Evolutionary conservation across 805 yeast genomes (phyloP), one percentile per base, ranked within the genome.

Genomic region (Saturnispora bothae): DNA sequence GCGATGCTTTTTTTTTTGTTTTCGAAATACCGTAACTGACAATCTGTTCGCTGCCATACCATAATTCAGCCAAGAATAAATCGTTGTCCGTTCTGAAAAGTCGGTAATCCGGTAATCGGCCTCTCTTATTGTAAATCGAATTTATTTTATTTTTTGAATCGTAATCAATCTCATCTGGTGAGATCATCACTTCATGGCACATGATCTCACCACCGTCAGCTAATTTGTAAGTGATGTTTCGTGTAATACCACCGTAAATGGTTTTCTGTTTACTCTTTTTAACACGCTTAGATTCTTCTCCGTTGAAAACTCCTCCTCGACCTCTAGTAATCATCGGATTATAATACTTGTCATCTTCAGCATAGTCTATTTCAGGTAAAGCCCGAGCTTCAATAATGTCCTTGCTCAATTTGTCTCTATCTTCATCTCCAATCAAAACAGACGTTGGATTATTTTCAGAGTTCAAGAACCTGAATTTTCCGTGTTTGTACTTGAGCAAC

Each of bases 111-210:
- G 48, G 44, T 1, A 12, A 19, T 1, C 33, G 34, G 4, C 48
- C 46, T 16, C 42, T 33, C 18, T 37, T 41, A 3, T 36, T 17
- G 33, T 37, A 46, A 2, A 41, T 13, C 0, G 40, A 42, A 30
- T 47, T 46, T n/a, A 47, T 38, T 3, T 33, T 38, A 20, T 46
- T 43, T 30, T 43, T 46, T 4, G 48, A 39, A 27, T 43, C 35
- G 42, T 35, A 41, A 9, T 46, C 43, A 5, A 47, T 7, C 4
- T 31, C 20, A 5, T 27, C 38, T 31, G 39, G 36, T 9, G 35
- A 33, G 4, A 38, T 22, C 4, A 41, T 22, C 7, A 46, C 49
- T 18, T 45, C 48, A 28, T 45, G 48, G 20, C 45, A 42, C 13
- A 38, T n/a, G 3, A 38, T 22, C 5, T 18, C 31, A 5, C 15